Evolutionary conservation across 1,139 yeast species (phyloP).

Genomic region (Yamadazyma jaroonii): DNA sequence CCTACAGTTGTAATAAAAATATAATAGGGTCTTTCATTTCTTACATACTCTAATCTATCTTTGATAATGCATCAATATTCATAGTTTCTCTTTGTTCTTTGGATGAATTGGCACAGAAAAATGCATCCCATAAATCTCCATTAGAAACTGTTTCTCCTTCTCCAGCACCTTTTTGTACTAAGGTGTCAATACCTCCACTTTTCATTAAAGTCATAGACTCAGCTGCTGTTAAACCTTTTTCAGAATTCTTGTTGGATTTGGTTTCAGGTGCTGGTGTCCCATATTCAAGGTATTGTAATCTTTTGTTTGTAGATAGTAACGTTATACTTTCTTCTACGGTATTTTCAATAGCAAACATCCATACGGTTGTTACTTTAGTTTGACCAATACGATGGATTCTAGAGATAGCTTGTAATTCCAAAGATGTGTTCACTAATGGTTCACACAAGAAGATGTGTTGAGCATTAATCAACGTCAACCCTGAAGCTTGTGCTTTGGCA

Average conservation of each 20-base stretch:
- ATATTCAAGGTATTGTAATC: constrained; percentile 34
- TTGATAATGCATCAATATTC: constrained; percentile 16
- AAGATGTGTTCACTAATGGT: constrained; percentile 83
- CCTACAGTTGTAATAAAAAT: background rate
- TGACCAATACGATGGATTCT: constrained; percentile 94
- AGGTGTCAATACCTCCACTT: constrained; percentile 37
- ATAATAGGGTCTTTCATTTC: background rate
- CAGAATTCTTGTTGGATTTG: constrained; percentile 9
- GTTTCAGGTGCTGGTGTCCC: constrained; percentile 3
- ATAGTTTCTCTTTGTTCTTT: constrained; percentile 15
- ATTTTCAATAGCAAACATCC: constrained; percentile 83
- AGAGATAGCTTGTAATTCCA: constrained; percentile 88
- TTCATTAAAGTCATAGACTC: constrained; percentile 37
- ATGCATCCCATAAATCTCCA: constrained; percentile 59
- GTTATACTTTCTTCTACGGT: constrained; percentile 91
- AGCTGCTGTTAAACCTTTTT: constrained; percentile 26
- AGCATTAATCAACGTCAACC: constrained; percentile 86
- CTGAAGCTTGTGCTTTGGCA: constrained; percentile 86
- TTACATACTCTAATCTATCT: constrained; percentile 6
- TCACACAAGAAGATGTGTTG: constrained; percentile 88
- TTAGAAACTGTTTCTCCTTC: constrained; percentile 58
- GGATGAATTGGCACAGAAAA: constrained; percentile 36
- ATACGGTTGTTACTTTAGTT: constrained; percentile 70
- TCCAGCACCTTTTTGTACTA: constrained; percentile 38
- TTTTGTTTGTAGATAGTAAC: constrained; percentile 49